Evolutionary conservation across 1,284 basidiomycete genomes (phyloP).

Genomic region (Tilletiopsis washingtonensis): DNA sequence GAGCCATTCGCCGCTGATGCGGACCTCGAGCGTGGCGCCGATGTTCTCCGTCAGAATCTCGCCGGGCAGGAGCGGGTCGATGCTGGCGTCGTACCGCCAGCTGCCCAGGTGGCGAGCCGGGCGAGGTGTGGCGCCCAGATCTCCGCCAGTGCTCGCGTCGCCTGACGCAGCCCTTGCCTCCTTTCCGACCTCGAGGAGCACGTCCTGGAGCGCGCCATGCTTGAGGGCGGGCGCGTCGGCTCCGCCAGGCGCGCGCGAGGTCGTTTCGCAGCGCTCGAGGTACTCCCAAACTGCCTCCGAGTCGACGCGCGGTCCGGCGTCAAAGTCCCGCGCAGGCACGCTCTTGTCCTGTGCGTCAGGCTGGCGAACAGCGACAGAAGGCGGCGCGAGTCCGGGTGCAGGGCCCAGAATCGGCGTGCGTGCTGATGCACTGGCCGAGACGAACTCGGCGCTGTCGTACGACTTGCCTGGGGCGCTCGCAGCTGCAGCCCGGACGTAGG

Average conservation of each 20-base stretch:
- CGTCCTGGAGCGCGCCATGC: conserved; percentile 26
- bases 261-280: conserved; percentile 22
- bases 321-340: conserved; percentile 14
- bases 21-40: conserved; percentile 42
- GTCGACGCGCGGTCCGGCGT: conserved; percentile 38
- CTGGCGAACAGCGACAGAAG: background rate
- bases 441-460: background rate
- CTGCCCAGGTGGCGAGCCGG: conserved; percentile 39
- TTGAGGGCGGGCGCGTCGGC: background rate
- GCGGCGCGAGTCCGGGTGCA: background rate
- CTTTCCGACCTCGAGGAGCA: conserved; percentile 4
- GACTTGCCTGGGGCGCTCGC: too few species aligned
- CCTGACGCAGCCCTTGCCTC: too few species aligned
- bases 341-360: too few species aligned
- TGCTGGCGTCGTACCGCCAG: conserved; percentile 35
- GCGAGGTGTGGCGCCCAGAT: conserved; percentile 9
- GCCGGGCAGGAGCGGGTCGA: conserved; percentile 34
- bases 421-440: background rate
- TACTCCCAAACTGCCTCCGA: conserved; percentile 44
- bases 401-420: background rate
- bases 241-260: background rate
- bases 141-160: conserved; percentile 11
- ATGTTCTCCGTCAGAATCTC: conserved; percentile 40
- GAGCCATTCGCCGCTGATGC: conserved; percentile 33
- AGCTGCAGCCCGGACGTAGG: background rate